Percentiles rank a stretch among this genome's conserved stretches.
Evolutionary conservation across 768 basidiomycete species (phyloP).

Genomic region (Suillus subluteus): DNA sequence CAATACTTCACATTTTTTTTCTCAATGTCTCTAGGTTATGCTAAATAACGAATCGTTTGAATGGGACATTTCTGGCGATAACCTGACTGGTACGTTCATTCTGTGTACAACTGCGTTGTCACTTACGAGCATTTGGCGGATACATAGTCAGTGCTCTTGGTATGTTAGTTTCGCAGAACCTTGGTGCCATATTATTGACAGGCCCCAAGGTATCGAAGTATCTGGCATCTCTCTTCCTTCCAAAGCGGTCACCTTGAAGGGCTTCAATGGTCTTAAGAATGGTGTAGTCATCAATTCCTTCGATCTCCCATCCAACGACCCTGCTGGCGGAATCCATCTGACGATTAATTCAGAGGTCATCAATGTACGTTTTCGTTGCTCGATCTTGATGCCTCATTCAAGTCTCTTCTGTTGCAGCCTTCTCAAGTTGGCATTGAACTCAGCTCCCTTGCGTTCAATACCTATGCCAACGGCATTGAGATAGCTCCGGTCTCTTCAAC

Average conservation of each 20-base stretch:
- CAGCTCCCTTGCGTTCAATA: conserved; percentile 62
- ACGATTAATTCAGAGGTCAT: conserved; percentile 61
- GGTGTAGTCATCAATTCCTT: conserved; percentile 69
- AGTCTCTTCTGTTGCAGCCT: conserved; percentile 44
- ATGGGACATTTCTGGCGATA: conserved; percentile 69
- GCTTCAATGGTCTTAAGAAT: conserved; percentile 68
- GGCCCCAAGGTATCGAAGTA: conserved; percentile 54
- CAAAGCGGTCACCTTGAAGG: conserved; percentile 66
- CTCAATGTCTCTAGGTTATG: conserved; percentile 40
- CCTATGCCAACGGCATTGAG: conserved; percentile 52
- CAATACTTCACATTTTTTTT: not conserved
- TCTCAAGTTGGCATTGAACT: conserved; percentile 76
- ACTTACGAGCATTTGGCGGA: conserved; percentile 16
- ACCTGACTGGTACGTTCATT: conserved; percentile 53
- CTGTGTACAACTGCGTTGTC: not conserved
- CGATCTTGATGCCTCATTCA: conserved; percentile 13
- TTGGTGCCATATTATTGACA: not conserved
- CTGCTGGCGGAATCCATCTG: conserved; percentile 70
- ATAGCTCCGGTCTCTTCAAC: conserved; percentile 62
- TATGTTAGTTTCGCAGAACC: conserved; percentile 24
- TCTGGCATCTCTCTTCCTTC: conserved; percentile 55
- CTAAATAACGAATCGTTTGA: conserved; percentile 68
- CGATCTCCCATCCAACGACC: conserved; percentile 71
- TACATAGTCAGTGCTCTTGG: conserved; percentile 58
- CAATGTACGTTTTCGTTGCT: conserved; percentile 49